Evolutionary conservation across 148 eudicot genomes (phyloP).

Genomic region (Dianthus caryophyllus): DNA sequence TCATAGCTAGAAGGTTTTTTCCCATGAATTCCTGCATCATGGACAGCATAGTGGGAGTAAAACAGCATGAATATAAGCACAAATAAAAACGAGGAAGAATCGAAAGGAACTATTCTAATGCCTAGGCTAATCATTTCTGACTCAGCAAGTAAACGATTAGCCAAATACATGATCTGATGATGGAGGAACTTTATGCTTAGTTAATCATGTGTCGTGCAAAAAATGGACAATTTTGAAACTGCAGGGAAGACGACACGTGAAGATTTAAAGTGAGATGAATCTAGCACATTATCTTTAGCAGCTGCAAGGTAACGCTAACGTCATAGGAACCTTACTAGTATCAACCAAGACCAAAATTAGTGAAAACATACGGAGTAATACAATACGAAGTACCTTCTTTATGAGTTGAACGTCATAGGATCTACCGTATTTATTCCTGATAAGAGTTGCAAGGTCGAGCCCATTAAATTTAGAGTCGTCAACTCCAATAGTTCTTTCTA

Average conservation of each 20-base stretch:
- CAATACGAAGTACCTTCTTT: conserved; percentile 84
- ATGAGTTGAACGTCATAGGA: conserved; percentile 93
- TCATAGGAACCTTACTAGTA: not conserved
- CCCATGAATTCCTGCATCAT: conserved; percentile 90
- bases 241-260: not conserved
- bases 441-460: conserved; percentile 80
- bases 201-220: not conserved
- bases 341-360: not conserved
- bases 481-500: conserved; percentile 73
- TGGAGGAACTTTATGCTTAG: not conserved
- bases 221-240: not conserved
- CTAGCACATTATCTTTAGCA: not conserved
- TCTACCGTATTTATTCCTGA: conserved; percentile 83
- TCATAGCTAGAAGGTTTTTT: conserved; percentile 89
- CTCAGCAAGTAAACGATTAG: not conserved
- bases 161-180: not conserved
- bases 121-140: not conserved
- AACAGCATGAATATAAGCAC: not conserved
- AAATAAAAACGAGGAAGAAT: not conserved
- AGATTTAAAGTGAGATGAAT: not conserved
- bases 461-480: conserved; percentile 88
- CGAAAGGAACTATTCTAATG: not conserved
- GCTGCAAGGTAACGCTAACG: not conserved
- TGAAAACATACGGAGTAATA: too few species aligned
- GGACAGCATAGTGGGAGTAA: conserved; percentile 6